A percentile compares a stretch with the other conserved stretches of the same genome.
These are phyloP conservation scores for Trichophaea hybrida DNA, from an alignment of 2,329 filamentous ascomycete species.

Conservation along the genomic window DNA sequence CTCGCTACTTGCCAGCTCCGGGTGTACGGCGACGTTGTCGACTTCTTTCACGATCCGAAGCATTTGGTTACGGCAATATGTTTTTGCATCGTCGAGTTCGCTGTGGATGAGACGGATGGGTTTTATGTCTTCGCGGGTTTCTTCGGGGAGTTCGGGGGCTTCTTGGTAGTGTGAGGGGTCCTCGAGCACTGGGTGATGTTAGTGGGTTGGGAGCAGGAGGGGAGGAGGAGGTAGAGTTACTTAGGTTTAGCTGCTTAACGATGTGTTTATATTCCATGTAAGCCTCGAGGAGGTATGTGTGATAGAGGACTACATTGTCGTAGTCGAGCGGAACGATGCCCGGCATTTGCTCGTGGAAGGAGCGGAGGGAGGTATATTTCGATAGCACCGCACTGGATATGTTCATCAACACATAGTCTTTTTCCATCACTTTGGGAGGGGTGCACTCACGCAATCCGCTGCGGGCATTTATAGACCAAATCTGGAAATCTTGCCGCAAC, in stretches of 20 bases:
- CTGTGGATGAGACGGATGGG: slow-evolving; percentile 2
- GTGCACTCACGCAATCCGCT: slow-evolving; percentile 23
- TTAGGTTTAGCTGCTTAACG: neutral
- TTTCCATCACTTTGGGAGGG: neutral
- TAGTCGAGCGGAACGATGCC: slow-evolving; percentile 20
- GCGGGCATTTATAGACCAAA: slow-evolving; percentile 23
- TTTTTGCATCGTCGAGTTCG: slow-evolving; percentile 2
- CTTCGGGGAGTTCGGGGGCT: neutral
- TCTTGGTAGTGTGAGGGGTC: neutral
- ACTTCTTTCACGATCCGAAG: slow-evolving; percentile 19
- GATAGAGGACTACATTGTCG: slow-evolving; percentile 24
- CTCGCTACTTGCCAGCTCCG: neutral
- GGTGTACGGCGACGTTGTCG: slow-evolving; percentile 1
- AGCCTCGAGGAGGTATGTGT: slow-evolving; percentile 23
- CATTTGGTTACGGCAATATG: slow-evolving; percentile 14
- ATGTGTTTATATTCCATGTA: slow-evolving; percentile 26
- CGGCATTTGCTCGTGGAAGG: slow-evolving; percentile 20
- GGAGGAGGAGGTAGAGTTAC: neutral
- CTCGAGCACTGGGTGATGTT: neutral
- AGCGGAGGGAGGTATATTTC: slow-evolving; percentile 25
- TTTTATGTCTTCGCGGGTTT: slow-evolving; percentile 1
- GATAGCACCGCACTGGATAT: slow-evolving; percentile 26
- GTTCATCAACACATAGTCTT: neutral
- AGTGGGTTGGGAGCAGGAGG: neutral
- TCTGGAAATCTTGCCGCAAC: slow-evolving; percentile 27